Evolutionary conservation across 2,329 filamentous ascomycete genomes (phyloP).

Genomic region (Xylaria sp.): DNA sequence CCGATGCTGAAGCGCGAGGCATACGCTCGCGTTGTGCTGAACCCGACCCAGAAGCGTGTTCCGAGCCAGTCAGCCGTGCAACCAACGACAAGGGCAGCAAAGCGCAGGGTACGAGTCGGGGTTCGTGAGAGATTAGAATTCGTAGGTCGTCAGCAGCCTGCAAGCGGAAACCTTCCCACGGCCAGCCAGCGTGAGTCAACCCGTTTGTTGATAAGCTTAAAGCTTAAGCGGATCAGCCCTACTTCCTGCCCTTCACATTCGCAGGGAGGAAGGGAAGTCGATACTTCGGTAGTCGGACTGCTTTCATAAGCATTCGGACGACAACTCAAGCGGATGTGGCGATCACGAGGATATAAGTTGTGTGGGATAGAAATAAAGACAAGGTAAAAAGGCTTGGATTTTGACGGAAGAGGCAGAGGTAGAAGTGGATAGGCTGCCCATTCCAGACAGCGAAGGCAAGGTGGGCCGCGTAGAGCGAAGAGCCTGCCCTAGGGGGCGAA

Average conservation of each 20-base stretch:
- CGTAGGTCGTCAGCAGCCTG: conserved; percentile 18
- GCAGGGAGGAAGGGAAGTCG: conserved; percentile 21
- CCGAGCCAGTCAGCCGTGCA: conserved; percentile 56
- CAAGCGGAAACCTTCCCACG: conserved; percentile 21
- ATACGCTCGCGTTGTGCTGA: conserved; percentile 60
- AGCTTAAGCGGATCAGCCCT: conserved; percentile 22
- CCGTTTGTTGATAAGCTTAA: conserved; percentile 15
- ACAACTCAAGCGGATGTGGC: conserved; percentile 27
- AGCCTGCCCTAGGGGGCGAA: conserved; percentile 29
- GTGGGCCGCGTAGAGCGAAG: conserved; percentile 35
- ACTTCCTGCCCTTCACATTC: conserved; percentile 28
- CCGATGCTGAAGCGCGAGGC: conserved; percentile 69
- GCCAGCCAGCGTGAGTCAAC: conserved; percentile 24
- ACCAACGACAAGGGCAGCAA: conserved; percentile 42
- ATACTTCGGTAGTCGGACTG: conserved; percentile 13
- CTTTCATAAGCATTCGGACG: conserved; percentile 29
- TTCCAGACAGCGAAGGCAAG: conserved; percentile 27
- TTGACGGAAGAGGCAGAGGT: conserved; percentile 35
- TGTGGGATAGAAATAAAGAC: conserved; percentile 37
- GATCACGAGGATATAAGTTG: conserved; percentile 30
- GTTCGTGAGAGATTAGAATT: conserved; percentile 16
- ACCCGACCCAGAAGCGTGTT: conserved; percentile 57
- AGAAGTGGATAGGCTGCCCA: conserved; percentile 27
- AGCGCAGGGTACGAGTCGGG: conserved; percentile 11
- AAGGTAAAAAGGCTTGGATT: conserved; percentile 36